Evolutionary conservation across 2,329 filamentous ascomycete species (phyloP).

Genomic region (Helicocarpus griseus): DNA sequence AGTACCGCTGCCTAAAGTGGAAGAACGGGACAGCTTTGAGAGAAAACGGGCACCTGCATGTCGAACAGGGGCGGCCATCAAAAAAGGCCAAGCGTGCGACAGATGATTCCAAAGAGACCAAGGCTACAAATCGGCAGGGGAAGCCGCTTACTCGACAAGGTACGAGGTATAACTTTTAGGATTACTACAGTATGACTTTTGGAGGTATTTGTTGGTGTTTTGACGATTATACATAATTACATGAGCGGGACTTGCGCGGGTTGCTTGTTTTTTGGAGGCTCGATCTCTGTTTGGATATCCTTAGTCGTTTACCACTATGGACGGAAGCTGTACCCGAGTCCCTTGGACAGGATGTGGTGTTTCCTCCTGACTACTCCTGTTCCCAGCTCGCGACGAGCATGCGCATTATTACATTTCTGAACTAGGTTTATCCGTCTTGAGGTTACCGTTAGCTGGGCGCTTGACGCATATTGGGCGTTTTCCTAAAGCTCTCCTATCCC

Average conservation of each 20-base stretch:
- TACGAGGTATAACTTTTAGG: conserved; percentile 31
- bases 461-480: background rate
- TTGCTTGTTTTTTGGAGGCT: background rate
- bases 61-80: conserved; percentile 45
- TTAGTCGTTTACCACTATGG: no score
- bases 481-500: background rate
- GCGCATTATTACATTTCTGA: no score
- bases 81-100: conserved; percentile 39
- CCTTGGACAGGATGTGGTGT: no score
- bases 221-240: no score
- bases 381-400: no score
- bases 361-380: no score
- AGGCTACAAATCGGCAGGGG: conserved; percentile 37
- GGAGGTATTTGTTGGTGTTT: no score
- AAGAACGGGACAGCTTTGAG: conserved; percentile 52
- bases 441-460: background rate
- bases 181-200: no score
- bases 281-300: background rate
- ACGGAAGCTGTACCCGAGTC: no score
- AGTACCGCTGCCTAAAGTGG: conserved; percentile 49
- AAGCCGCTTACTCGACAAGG: conserved; percentile 44
- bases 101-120: conserved; percentile 26
- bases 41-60: conserved; percentile 51
- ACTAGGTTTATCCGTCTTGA: background rate
- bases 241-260: no score